Evolutionary conservation across 768 basidiomycete species (phyloP).

Genomic region (Tylopilus intermedius): DNA sequence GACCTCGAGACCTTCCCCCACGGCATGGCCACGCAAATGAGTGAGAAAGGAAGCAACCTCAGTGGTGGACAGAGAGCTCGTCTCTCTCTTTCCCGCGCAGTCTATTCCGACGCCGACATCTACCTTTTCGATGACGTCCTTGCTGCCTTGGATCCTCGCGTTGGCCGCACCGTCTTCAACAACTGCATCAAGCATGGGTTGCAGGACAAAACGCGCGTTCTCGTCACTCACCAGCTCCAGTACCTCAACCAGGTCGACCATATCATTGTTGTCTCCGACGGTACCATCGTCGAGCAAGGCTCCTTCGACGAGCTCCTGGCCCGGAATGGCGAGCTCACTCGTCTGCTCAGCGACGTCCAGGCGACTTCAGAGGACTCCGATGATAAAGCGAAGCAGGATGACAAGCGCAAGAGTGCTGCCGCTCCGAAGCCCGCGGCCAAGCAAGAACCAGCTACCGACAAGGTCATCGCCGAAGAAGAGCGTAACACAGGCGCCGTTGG

Average conservation of each 20-base stretch:
- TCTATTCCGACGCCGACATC: constrained; percentile 40
- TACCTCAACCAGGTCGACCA: constrained; percentile 37
- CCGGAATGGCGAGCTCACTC: constrained; percentile 24
- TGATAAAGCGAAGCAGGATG: constrained; percentile 10
- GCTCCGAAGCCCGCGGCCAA: constrained; percentile 9
- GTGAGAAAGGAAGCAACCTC: constrained; percentile 42
- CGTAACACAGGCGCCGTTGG: constrained; percentile 22
- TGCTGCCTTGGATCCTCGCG: constrained; percentile 43
- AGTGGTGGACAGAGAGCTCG: constrained; percentile 50
- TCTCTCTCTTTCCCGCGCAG: constrained; percentile 41
- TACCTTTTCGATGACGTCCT: constrained; percentile 46
- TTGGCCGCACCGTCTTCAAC: constrained; percentile 33
- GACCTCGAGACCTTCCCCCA: constrained; percentile 27
- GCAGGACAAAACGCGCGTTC: constrained; percentile 24
- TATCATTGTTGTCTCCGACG: constrained; percentile 44
- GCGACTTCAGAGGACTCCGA: constrained; percentile 3
- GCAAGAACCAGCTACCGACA: constrained; percentile 8
- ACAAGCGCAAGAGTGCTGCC: constrained; percentile 20
- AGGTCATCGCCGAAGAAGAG: constrained; percentile 25
- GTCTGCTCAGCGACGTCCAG: constrained; percentile 22
- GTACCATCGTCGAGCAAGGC: constrained; percentile 43
- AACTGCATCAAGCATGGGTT: constrained; percentile 22
- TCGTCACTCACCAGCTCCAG: constrained; percentile 30
- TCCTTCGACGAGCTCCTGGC: constrained; percentile 36
- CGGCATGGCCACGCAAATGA: constrained; percentile 39